phyloP scores from a whole-genome alignment of 257 asterid genomes.

The Solanum arcanum region DNA sequence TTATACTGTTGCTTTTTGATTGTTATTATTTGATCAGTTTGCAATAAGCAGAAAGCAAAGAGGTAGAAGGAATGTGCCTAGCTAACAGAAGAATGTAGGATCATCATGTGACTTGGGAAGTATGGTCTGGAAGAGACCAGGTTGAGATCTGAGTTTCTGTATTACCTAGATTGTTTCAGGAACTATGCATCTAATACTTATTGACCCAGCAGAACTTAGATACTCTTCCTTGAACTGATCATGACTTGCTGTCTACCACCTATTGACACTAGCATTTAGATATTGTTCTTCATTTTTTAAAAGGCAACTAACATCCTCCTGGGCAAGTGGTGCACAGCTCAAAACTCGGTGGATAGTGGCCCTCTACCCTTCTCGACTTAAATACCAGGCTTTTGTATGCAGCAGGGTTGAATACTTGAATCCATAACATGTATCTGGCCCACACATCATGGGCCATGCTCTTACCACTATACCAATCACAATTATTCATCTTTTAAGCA shows the following conservation, averaged over 20 bases:
- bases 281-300: not conserved
- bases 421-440: not conserved
- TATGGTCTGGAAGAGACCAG: not conserved
- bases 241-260: not conserved
- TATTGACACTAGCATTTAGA: not conserved
- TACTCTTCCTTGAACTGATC: not conserved
- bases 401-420: not conserved
- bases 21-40: not conserved
- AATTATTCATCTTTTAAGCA: not conserved
- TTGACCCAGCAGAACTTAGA: not conserved
- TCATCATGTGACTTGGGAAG: not conserved
- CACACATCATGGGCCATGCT: not conserved
- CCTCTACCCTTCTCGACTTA: not conserved
- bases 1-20: not conserved
- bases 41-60: not conserved
- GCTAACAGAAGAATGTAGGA: not conserved
- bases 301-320: not conserved
- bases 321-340: not conserved
- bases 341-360: not conserved
- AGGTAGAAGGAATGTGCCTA: not conserved
- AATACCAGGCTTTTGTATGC: not conserved
- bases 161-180: not conserved
- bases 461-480: not conserved
- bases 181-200: not conserved
- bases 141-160: not conserved